A percentile compares a stretch with the other conserved stretches of the same genome.
Conservation (phyloP, 306 rosid genomes). For the Styphnolobium japonicum region DNA sequence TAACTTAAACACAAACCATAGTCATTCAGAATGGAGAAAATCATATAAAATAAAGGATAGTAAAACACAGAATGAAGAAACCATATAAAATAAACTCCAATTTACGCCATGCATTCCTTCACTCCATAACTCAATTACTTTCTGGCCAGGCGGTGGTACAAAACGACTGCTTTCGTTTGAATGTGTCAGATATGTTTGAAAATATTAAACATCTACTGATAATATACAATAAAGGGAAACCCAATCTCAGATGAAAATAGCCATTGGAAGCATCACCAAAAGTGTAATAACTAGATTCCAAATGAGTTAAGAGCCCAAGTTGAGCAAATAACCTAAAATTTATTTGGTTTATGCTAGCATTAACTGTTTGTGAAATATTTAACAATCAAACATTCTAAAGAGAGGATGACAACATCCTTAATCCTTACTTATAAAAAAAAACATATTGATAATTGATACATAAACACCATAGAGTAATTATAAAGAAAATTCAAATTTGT, state of each 20-base stretch:
- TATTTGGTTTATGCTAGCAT: neutral
- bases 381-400: neutral
- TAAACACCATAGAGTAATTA: too few relatives aligned
- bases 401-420: neutral
- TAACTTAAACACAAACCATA: neutral
- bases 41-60: too few relatives aligned
- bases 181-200: neutral
- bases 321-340: neutral
- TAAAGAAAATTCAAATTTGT: too few relatives aligned
- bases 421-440: neutral
- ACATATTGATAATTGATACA: too few relatives aligned
- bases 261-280: neutral
- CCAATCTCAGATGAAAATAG: neutral
- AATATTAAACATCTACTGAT: neutral
- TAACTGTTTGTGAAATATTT: neutral
- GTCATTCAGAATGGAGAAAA: neutral
- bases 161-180: neutral
- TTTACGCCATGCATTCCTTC: neutral
- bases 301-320: neutral
- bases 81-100: neutral
- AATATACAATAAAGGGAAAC: neutral
- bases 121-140: neutral
- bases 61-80: neutral
- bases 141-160: neutral
- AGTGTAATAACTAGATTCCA: neutral